Evolutionary conservation across 2,329 filamentous ascomycete species (phyloP).

Genomic region (Neonectria ditissima): DNA sequence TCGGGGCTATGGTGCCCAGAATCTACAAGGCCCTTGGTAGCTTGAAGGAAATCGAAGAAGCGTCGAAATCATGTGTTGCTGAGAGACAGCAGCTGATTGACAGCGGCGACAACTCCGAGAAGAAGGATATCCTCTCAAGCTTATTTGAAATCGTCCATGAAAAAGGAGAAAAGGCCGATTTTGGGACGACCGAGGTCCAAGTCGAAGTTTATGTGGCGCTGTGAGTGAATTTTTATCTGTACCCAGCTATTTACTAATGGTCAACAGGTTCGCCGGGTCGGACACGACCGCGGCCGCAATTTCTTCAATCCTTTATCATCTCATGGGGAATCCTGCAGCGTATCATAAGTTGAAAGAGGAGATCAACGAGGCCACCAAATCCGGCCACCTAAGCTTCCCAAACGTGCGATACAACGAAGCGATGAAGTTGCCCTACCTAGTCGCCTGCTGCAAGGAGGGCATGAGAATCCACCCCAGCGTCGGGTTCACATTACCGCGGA

Average conservation of each 20-base stretch:
- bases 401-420: slow-evolving; percentile 3
- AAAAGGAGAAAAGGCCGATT: background rate
- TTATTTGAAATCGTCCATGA: background rate
- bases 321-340: background rate
- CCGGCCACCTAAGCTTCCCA: background rate
- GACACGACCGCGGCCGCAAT: slow-evolving; percentile 1
- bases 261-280: background rate
- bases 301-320: slow-evolving; percentile 1
- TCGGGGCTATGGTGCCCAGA: background rate
- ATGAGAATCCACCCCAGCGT: slow-evolving; percentile 21
- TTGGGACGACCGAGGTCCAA: slow-evolving; percentile 3
- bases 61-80: background rate
- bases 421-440: slow-evolving; percentile 5
- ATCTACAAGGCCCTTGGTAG: background rate
- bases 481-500: background rate
- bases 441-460: slow-evolving; percentile 12
- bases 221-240: background rate
- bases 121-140: slow-evolving; percentile 5
- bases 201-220: background rate
- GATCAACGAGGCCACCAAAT: background rate
- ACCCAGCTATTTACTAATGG: background rate
- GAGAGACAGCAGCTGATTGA: background rate
- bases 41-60: background rate
- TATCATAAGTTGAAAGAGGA: slow-evolving; percentile 4
- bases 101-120: background rate